Evolutionary conservation across 805 yeast species (phyloP), one percentile per base, ranked within the genome.

Genomic region (Pichia cabralensis): DNA sequence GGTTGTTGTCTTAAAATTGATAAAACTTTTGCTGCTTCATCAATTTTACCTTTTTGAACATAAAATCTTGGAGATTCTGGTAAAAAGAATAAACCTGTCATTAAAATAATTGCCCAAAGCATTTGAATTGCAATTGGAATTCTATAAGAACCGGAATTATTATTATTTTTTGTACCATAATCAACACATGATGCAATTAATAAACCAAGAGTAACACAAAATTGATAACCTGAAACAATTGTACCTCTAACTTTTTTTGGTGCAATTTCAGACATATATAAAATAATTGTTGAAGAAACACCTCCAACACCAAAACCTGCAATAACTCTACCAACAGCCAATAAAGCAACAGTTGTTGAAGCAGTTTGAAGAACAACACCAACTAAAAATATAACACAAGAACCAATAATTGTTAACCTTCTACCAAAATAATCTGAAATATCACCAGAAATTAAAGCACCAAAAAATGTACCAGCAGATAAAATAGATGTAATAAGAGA

Each of bases 241-340:
- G 85, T 73, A 46, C 94, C 94, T 61, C 94, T 67, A 33, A 81
- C 71, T 67, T 80, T 76, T 47, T 70, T 75, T 19, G 92, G 92
- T 13, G 85, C 71, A 25, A 82, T 76, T 55, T 81, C 84, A 22
- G 88, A 80, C 63, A 79, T 78, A 53, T 80, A 81, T 53, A 83
- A 60, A 33, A 94, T 88, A 22, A 80, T 81, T 38, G 79, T 65
- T 28, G 86, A 84, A 25, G 88, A 74, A 26, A 81, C 67, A 41
- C 75, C 73, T 46, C 95, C 95, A 40, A 83, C 84, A 39, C 83
- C 82, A 9, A 80, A 46, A 39, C 95, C 94, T 20, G 83, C 76
- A 43, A 82, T 60, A 20, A 71, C 69, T 50, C 92, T 65, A 30
- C 89, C 89, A n/a, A 71, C 75, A 43, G 76, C 69, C 11, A 77